Evolutionary conservation across 2,329 filamentous ascomycete genomes (phyloP), one percentile per base, ranked within the genome.

Genomic region (Raffaelea deltoideospora): DNA sequence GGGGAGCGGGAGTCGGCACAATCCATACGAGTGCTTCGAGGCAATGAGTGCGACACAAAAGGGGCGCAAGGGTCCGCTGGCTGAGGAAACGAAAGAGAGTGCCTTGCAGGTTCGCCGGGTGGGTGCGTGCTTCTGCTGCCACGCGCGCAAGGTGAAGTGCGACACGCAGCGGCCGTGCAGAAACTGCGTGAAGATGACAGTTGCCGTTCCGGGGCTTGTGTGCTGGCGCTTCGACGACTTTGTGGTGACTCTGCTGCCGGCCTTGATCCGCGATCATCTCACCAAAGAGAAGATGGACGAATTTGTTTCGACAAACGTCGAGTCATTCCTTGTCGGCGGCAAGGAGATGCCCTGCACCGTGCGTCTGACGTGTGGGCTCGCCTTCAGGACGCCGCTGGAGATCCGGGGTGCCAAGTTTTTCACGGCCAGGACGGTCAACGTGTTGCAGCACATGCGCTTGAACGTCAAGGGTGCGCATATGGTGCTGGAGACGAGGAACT

Each of bases 221-320:
- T 74, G 69, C 53, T 73, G 69, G 69, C 67, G 68, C 48, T 73
- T 74, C 41, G 58, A 61, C 29, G 68, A 73, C 47, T 74, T 74
- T 41, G 42, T 66, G 8, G 55, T 57, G 0, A 57, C 65, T 3
- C 47, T 74, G 20, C 72, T 73, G 38, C 69, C 69, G 5, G 54
- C 55, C 9, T 63, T 71, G 38, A 62, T 72, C 26, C 58, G 68
- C 7, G 48, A 48, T 0, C 69, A 73, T 47, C 61, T 74, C 41
- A 53, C 51, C 32, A 65, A 62, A 43, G 65, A 69, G 3, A 57
- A 63, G 41, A 67, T 72, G 55, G 41, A 49, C 10, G 50, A 46
- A 31, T 73, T 71, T 46, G 47, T 69, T 17, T 48, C 48, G 5
- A 60, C 69, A n/a, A 67, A 69, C 41, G 58, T 73, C 9, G 54